A percentile compares a stretch with the other conserved stretches of the same genome.
These are phyloP conservation scores for Alternaria brassicae DNA, from an alignment of 2,329 filamentous ascomycete species.

Conservation along the genomic window DNA sequence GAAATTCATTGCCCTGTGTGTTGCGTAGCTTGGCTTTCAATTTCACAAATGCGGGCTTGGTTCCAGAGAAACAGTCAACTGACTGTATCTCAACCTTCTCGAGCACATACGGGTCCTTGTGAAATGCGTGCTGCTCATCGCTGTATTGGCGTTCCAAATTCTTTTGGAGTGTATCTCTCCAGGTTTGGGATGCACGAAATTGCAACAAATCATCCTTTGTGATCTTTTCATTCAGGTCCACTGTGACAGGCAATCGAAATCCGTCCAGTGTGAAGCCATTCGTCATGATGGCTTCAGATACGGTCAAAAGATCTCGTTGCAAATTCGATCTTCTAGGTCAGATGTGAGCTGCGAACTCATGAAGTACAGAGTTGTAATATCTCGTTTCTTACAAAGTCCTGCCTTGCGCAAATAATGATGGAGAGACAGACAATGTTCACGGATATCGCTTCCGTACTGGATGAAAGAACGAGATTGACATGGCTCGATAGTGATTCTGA, in stretches of 20 bases:
- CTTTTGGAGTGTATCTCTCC: slow-evolving; percentile 57
- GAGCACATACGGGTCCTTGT: slow-evolving; percentile 33
- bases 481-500: no score
- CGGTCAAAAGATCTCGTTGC: no score
- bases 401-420: no score
- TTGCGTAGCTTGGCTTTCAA: background rate
- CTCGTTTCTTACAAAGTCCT: no score
- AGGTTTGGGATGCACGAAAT: slow-evolving; percentile 61
- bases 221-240: slow-evolving; percentile 53
- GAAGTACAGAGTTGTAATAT: no score
- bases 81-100: background rate
- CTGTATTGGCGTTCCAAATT: slow-evolving; percentile 55
- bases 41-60: slow-evolving; percentile 43
- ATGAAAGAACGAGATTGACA: no score
- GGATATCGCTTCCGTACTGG: no score
- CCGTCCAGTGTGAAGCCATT: slow-evolving; percentile 51
- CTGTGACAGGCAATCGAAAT: slow-evolving; percentile 41
- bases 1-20: slow-evolving; percentile 40
- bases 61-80: background rate
- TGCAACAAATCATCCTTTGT: slow-evolving; percentile 53
- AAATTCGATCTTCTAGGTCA: no score
- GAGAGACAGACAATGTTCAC: no score
- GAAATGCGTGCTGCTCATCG: slow-evolving; percentile 55
- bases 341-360: no score
- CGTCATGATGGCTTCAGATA: background rate